Evolutionary conservation across 345 rosid genomes (phyloP).

Genomic region (Lenwebbia sp.): DNA sequence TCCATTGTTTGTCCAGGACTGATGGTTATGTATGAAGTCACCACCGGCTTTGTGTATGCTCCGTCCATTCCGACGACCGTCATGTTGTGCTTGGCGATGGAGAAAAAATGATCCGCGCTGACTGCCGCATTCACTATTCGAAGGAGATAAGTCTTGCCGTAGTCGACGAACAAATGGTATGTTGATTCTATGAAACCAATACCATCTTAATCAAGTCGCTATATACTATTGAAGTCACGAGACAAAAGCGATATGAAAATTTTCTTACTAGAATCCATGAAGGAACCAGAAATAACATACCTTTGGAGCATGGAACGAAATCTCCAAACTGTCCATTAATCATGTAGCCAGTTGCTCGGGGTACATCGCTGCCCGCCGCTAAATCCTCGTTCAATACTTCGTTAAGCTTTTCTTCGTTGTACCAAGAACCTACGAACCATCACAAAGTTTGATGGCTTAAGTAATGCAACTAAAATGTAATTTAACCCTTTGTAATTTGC

Average conservation of each 20-base stretch:
- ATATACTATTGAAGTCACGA: not conserved
- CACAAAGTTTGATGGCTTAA: slow-evolving; percentile 1
- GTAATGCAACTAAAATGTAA: not conserved
- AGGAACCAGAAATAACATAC: not conserved
- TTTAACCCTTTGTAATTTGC: not conserved
- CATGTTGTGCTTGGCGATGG: slow-evolving; percentile 18
- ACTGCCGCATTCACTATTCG: slow-evolving; percentile 21
- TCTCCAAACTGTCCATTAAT: slow-evolving; percentile 29
- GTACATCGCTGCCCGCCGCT: not conserved
- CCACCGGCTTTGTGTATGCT: slow-evolving; percentile 13
- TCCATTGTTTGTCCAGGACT: slow-evolving; percentile 28
- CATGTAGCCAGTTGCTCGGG: not conserved
- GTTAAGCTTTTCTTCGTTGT: not conserved
- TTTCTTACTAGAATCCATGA: not conserved
- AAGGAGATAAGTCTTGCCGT: slow-evolving; percentile 22
- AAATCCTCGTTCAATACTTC: not conserved
- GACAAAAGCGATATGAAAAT: not conserved
- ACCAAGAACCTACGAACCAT: slow-evolving; percentile 31
- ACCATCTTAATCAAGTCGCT: not conserved
- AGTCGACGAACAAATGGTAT: slow-evolving; percentile 1
- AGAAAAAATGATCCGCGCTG: slow-evolving; percentile 18
- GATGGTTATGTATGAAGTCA: slow-evolving; percentile 1
- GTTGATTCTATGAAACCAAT: not conserved
- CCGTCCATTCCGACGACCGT: slow-evolving; percentile 19
- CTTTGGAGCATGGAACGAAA: slow-evolving; percentile 4